Percentiles rank a stretch among this genome's conserved stretches.
phyloP scores from a whole-genome alignment of 2,329 filamentous ascomycete species.

The Exophiala sp. region DNA sequence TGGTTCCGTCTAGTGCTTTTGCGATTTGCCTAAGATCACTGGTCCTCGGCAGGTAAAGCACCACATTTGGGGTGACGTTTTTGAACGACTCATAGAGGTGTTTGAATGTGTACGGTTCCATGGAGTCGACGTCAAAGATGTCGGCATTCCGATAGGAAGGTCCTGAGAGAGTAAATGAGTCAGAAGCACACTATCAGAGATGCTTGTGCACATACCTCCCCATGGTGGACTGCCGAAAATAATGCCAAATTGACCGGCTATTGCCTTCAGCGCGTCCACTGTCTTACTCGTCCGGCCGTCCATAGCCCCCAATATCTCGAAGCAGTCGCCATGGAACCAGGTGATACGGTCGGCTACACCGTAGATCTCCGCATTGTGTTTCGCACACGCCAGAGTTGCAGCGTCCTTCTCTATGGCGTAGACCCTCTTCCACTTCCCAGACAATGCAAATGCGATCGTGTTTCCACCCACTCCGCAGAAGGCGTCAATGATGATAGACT shows the following conservation, averaged over 20 bases:
- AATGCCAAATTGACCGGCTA: slow-evolving; percentile 51
- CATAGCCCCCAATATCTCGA: slow-evolving; percentile 60
- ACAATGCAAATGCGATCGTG: slow-evolving; percentile 86
- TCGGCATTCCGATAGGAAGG: slow-evolving; percentile 61
- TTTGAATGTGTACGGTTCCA: slow-evolving; percentile 79
- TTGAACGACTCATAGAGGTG: slow-evolving; percentile 62
- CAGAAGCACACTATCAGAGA: background rate
- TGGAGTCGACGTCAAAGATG: slow-evolving; percentile 77
- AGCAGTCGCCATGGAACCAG: slow-evolving; percentile 85
- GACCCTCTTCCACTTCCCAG: slow-evolving; percentile 73
- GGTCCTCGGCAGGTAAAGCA: slow-evolving; percentile 80
- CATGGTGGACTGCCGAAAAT: slow-evolving; percentile 72
- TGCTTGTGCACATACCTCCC: slow-evolving; percentile 53
- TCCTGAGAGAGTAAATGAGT: slow-evolving; percentile 38
- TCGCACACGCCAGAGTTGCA: slow-evolving; percentile 78
- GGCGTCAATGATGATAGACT: slow-evolving; percentile 73
- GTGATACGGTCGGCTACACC: slow-evolving; percentile 74
- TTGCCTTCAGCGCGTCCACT: slow-evolving; percentile 42
- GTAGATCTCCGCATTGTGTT: slow-evolving; percentile 85
- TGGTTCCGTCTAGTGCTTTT: slow-evolving; percentile 42
- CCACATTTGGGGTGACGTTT: slow-evolving; percentile 51
- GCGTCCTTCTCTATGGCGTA: slow-evolving; percentile 86
- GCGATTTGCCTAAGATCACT: slow-evolving; percentile 79
- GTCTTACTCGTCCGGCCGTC: slow-evolving; percentile 13
- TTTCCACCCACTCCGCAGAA: slow-evolving; percentile 94